Percentiles rank a stretch among this genome's conserved stretches.
Evolutionary conservation across 202 grass and related monocot genomes (phyloP).

Genomic region (Bolboschoenoplectus hybrid): DNA sequence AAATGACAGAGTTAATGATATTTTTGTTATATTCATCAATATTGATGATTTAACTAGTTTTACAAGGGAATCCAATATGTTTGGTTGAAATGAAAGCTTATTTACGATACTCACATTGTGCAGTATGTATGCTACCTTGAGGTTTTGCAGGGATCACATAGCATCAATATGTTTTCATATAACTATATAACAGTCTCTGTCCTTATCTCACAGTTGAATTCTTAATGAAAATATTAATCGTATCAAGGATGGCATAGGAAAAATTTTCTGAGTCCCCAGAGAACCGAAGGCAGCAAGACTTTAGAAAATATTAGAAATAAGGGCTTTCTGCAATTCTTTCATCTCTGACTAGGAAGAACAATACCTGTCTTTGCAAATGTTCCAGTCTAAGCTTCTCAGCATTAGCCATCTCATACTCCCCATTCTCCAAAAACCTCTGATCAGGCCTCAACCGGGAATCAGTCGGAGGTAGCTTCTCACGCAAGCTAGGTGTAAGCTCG

Average conservation of each 20-base stretch:
- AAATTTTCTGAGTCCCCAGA: neutral
- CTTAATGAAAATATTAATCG: neutral
- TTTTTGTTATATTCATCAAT: neutral
- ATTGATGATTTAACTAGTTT: neutral
- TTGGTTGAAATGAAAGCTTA: neutral
- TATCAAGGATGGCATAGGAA: neutral
- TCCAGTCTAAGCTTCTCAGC: constrained; percentile 94
- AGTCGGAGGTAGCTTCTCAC: constrained; percentile 72
- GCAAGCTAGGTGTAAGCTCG: constrained; percentile 60
- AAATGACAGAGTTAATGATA: neutral
- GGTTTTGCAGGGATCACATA: neutral
- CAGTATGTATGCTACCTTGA: neutral
- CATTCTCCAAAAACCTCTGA: constrained; percentile 92
- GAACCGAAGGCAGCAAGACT: neutral
- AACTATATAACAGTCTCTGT: neutral
- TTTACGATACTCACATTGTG: neutral
- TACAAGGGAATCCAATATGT: neutral
- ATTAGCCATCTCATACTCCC: constrained; percentile 99
- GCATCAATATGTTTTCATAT: neutral
- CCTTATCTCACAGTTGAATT: constrained; percentile 6
- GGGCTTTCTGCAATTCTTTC: constrained; percentile 10
- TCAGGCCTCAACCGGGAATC: constrained; percentile 91
- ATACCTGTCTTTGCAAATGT: constrained; percentile 96
- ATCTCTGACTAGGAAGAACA: constrained; percentile 15
- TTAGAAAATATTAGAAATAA: neutral